Evolutionary conservation across 2,329 filamentous ascomycete species (phyloP).

Genomic region (Penicillium carneum): DNA sequence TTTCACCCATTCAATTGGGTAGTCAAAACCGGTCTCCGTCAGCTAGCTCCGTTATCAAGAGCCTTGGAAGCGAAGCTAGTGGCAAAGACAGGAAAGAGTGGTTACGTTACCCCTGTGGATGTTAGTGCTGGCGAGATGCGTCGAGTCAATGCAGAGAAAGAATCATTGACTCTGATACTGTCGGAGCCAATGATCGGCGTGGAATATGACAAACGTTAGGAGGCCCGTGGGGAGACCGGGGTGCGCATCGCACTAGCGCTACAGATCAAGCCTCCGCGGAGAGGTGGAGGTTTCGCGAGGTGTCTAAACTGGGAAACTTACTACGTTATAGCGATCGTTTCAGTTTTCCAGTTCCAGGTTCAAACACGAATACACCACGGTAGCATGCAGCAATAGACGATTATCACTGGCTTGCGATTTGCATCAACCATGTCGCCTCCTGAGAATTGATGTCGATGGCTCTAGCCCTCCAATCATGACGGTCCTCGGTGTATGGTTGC

Average conservation of each 20-base stretch:
- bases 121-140: slow-evolving; percentile 7
- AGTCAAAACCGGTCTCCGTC: not conserved
- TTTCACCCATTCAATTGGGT: not conserved
- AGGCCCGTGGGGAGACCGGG: slow-evolving; percentile 3
- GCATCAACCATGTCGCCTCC: slow-evolving; percentile 2
- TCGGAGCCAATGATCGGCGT: slow-evolving; percentile 1
- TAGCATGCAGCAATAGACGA: slow-evolving; percentile 27
- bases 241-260: not conserved
- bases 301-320: not conserved
- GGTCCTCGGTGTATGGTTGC: not conserved
- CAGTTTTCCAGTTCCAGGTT: not conserved
- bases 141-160: not conserved
- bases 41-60: not conserved
- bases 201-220: slow-evolving; percentile 1
- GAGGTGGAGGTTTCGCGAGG: not conserved
- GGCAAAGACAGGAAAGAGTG: not conserved
- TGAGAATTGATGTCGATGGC: slow-evolving; percentile 5
- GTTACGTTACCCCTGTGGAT: slow-evolving; percentile 11
- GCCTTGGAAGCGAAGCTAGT: not conserved
- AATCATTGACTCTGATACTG: not conserved
- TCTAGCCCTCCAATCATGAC: slow-evolving; percentile 26
- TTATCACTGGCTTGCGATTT: slow-evolving; percentile 21
- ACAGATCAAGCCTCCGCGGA: not conserved
- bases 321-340: not conserved
- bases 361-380: slow-evolving; percentile 11